Percentiles rank a stretch among this genome's conserved stretches.
Conservation (phyloP, 2,329 filamentous ascomycete species). For the Polytolypa hystricis region DNA sequence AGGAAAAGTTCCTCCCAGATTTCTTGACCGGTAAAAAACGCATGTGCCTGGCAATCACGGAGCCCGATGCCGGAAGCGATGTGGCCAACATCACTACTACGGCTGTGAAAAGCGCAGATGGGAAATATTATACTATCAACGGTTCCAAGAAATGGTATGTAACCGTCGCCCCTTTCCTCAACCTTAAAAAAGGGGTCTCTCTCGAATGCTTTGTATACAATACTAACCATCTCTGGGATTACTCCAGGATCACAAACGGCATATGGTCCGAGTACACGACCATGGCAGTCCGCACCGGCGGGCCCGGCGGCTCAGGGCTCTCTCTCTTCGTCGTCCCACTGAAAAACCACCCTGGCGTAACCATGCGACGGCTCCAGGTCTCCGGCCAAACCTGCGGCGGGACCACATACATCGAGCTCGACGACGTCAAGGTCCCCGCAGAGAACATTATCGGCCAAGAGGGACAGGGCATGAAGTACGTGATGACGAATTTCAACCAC, state of each 20-base stretch:
- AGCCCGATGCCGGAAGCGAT: conserved; percentile 62
- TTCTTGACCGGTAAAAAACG: conserved; percentile 56
- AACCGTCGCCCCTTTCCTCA: background rate
- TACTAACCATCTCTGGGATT: background rate
- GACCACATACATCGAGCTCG: conserved; percentile 65
- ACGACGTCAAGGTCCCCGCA: conserved; percentile 61
- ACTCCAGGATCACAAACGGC: conserved; percentile 55
- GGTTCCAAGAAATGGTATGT: conserved; percentile 63
- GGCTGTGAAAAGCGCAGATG: conserved; percentile 50
- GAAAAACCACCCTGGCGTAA: conserved; percentile 55
- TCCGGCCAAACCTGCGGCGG: conserved; percentile 54
- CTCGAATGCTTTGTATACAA: no score
- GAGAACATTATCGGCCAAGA: conserved; percentile 60
- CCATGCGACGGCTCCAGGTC: conserved; percentile 57
- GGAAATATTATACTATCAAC: conserved; percentile 59
- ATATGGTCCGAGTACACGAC: conserved; percentile 57
- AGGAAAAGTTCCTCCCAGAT: conserved; percentile 57
- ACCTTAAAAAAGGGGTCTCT: no score
- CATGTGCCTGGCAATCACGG: conserved; percentile 67
- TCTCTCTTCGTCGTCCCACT: conserved; percentile 60
- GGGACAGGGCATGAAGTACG: conserved; percentile 60
- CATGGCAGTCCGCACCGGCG: conserved; percentile 65
- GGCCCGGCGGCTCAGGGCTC: conserved; percentile 50
- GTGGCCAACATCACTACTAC: conserved; percentile 63
- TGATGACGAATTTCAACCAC: conserved; percentile 74